Evolutionary conservation across 2,329 filamentous ascomycete species (phyloP), one percentile per base, ranked within the genome.

Genomic region (Colletotrichum melonis): DNA sequence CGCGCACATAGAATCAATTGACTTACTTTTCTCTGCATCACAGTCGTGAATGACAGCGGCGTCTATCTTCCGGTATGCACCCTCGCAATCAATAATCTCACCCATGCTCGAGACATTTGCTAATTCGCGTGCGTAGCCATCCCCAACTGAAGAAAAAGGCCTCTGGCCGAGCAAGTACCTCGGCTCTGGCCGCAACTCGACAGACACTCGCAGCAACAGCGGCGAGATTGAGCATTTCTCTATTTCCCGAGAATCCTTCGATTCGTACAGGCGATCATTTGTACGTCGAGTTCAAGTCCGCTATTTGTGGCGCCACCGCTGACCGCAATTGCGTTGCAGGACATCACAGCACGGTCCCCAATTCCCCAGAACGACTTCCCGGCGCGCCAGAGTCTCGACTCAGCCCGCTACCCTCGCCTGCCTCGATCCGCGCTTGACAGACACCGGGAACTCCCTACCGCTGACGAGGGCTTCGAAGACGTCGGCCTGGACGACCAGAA

Each of bases 221-320:
- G 91, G 92, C 78, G 95, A 97, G 75, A 95, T 95, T 78, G 96
- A 98, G 81, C 95, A 93, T 16, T 98, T 98, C 81, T 95, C 93
- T 75, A 98, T 98, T 81, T 98, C 95, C 49, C 91, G 96, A 79
- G 97, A 98, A 84, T 98, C 95, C 2, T 98, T 98, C 80, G 97
- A 98, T 82, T 98, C 95, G 3, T 98, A 98, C 84, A 90, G 97
- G 75, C 92, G 97, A 79, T 98, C 95, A 76, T 98, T 98, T 86
- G 96, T 98, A 89, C 78, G 93, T 87, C 52, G 7, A 38, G 56
- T 24, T 57, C 35, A 62, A 52, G 24, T 32, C 52, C 11, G 63
- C 32, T 30, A 5, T 19, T 16, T 30, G 26, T 22, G 57, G 24
- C 57, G 38, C 24, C 22, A 28, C 12, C 56, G 55, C 68, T 71